Base-by-base conservation (phyloP, 1,284 basidiomycete genomes). In the Pseudozyma sp. region DNA sequence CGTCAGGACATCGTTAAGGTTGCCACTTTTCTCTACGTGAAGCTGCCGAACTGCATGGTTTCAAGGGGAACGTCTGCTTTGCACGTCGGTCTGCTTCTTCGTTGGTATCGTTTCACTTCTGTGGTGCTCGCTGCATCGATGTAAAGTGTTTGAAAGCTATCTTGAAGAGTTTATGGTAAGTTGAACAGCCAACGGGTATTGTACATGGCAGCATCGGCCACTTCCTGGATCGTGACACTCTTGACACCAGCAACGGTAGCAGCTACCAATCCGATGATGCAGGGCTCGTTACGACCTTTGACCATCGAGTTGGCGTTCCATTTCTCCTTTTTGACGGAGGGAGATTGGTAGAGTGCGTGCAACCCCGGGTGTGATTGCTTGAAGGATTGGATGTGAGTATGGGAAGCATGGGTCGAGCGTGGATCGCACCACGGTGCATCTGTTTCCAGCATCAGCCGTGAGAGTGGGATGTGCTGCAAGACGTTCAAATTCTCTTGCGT, bases 231-330 rank as follows among this genome's bases (percentile, higher is more conserved):
- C 0, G 88, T 70, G 5, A 89, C 81, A 1, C 87, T 88, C 44
- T 89, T 88, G 40, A 93, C 81, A 62, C 86, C 85, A 53, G 91
- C 88, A 10, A 94, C 87, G 54, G 93, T 90, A 88, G 91, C 93
- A 10, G 92, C 93, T 13, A 95, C 90, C 13, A 89, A 88, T 3
- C 91, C 92, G 42, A 93, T 89, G 3, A 90, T 87, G 18, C 87
- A 88, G 1, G 94, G 93, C 81, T 95, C 94, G 79, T 93, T 93
- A 18, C 94, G 87, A 0, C 92, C 92, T 84, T 95, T 95, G 50
- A 94, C 90, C 1, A 90, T 87, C 75, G 88, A 88, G 1, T 90
- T 91, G 11, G 83, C 79, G 5, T 87, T 87, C 81, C 91, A 79
- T 7, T 89, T 89, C 75, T 95, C 92, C 11, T 91, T 89, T 79